A percentile compares a stretch with the other conserved stretches of the same genome.
Conservation (phyloP, 2,329 filamentous ascomycete species). For the Colletotrichum sp. region DNA sequence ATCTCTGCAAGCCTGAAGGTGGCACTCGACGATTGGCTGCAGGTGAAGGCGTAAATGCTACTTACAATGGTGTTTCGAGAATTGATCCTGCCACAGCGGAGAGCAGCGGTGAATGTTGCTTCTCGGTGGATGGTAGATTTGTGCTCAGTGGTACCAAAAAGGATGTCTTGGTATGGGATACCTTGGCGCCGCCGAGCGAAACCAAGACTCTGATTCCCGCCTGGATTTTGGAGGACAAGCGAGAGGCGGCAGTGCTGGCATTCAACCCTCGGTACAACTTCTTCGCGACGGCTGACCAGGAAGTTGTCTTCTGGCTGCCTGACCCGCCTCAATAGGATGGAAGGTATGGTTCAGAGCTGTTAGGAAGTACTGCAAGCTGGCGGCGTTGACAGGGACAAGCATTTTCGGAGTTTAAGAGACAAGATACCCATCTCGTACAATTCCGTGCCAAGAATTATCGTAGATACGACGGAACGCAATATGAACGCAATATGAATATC, state of each 20-base stretch:
- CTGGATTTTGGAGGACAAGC: slow-evolving; percentile 69
- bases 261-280: slow-evolving; percentile 94
- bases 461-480: not conserved
- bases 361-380: not conserved
- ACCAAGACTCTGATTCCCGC: slow-evolving; percentile 67
- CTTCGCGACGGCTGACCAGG: slow-evolving; percentile 87
- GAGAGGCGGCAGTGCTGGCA: slow-evolving; percentile 75
- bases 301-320: slow-evolving; percentile 80
- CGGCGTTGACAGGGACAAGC: not conserved
- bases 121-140: slow-evolving; percentile 88
- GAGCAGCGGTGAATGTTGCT: slow-evolving; percentile 80
- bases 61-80: slow-evolving; percentile 49
- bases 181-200: slow-evolving; percentile 59
- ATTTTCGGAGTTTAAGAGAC: slow-evolving; percentile 12
- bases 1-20: slow-evolving; percentile 65
- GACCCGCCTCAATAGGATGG: slow-evolving; percentile 60
- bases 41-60: slow-evolving; percentile 48
- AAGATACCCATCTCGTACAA: slow-evolving; percentile 6
- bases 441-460: not conserved
- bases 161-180: slow-evolving; percentile 88
- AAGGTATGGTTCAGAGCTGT: not conserved
- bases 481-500: not conserved
- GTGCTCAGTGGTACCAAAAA: slow-evolving; percentile 79
- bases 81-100: slow-evolving; percentile 46
- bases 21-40: slow-evolving; percentile 57